Base-by-base conservation (phyloP, 2,329 filamentous ascomycete species). In the Sclerotinia spermophila region DNA sequence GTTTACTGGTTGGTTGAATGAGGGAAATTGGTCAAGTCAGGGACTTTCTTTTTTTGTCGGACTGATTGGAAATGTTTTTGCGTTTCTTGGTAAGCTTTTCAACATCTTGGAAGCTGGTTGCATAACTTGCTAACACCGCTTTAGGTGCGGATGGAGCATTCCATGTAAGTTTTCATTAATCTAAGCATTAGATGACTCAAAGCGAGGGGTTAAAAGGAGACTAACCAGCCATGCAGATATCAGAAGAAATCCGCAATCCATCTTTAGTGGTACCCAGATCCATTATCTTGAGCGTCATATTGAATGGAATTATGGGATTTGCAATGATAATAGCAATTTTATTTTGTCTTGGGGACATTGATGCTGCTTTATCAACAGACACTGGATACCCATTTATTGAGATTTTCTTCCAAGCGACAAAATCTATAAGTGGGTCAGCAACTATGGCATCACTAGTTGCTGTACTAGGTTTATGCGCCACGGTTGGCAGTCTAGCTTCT, bases 321-420 rank as follows among this genome's bases (percentile, higher is more conserved):
- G 65, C 80, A 30, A 74, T 81, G 55, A 69, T 81, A 6, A 68
- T 82, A 19, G 77, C 79, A 2, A 77, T 79, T 42, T 74, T 78
- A n/a, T 81, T 82, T 21, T 79, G 79, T 6, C 77, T 81, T 40
- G 79, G 75, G 0, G 76, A 77, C 24, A 72, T 81, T 19, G 77
- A 78, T 3, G 76, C 75, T 56, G 78, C 82, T 1, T 76, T 86
- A 11, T 69, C 76, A 2, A 70, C 24, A 15, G 78, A 81, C 0
- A 77, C 80, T 0, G 84, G 82, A 13, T 82, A 81, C 0, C 82
- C 85, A 4, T 83, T 85, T 77, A 81, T 84, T 74, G 81, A 84
- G 38, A 83, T 88, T 51, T 87, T 88, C 70, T 83, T 81, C 1
- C 83, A 84, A 3, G 83, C 82, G 15, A 82, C 82, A 7, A 83